Evolutionary conservation across 805 yeast species (phyloP).

Genomic region (Starmerella sirachaensis): DNA sequence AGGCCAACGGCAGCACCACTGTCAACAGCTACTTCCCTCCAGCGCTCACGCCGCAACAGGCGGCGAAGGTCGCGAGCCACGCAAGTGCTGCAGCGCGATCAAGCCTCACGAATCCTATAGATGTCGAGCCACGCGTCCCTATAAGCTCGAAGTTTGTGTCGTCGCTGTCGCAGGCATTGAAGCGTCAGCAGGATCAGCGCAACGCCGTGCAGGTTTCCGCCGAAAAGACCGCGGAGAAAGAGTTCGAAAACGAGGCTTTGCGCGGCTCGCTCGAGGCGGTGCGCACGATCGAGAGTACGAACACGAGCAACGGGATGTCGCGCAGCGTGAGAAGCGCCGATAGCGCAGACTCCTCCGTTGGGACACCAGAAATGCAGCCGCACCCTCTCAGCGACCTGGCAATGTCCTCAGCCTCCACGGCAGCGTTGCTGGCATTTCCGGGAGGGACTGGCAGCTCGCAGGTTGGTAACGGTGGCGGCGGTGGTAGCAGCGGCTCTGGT

Average conservation of each 20-base stretch:
- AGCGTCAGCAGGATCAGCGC: slow-evolving; percentile 9
- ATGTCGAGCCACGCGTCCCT: slow-evolving; percentile 19
- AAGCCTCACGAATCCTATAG: slow-evolving; percentile 12
- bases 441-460: background rate
- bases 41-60: background rate
- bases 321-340: slow-evolving; percentile 2
- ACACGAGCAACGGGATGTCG: background rate
- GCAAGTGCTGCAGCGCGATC: slow-evolving; percentile 22
- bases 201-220: background rate
- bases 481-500: slow-evolving; percentile 2
- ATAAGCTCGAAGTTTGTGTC: slow-evolving; percentile 15
- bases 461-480: slow-evolving; percentile 2
- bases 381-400: slow-evolving; percentile 2
- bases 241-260: background rate
- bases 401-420: background rate
- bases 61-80: background rate
- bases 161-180: slow-evolving; percentile 15
- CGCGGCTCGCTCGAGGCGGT: slow-evolving; percentile 2
- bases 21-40: background rate
- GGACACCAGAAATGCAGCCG: no score
- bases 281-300: background rate
- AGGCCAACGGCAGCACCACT: background rate
- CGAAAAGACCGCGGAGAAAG: background rate
- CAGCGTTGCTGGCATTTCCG: slow-evolving; percentile 1
- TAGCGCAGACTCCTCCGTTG: background rate